Evolutionary conservation across 371 early-diverging fungal species (phyloP), one percentile per base, ranked within the genome.

Genomic region (Paraphysoderma sedebokerense): DNA sequence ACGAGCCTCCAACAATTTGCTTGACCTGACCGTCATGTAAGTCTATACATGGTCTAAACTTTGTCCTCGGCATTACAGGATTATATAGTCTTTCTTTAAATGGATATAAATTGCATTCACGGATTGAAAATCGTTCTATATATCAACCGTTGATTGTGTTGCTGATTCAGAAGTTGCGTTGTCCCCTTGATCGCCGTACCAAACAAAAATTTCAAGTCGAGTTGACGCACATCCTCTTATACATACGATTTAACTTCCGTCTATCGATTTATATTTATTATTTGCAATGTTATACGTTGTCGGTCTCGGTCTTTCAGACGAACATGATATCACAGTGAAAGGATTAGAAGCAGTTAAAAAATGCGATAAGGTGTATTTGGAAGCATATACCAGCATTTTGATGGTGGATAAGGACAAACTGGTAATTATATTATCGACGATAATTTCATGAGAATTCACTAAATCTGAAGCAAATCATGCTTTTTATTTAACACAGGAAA

Each of bases 301-400:
- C 49, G 99, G 98, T 6, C 77, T 95, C 31, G 99, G 99, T n/a
- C 77, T 99, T 40, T 77, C 87, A 44, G 92, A 96, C 64, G 95
- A 93, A 54, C 79, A 79, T 49, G 93, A 97, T 68, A 90, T 93
- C 50, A 92, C 91, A 5, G 79, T 97, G 50, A 88, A 87, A 59
- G 97, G 93, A 5, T 76, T 98, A 17, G 89, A 97, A 51, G 85
- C 92, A 17, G 79, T 97, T 52, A 77, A 80, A 61, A 61, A 71
- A 5, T 82, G 90, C 56, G 81, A 86, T 48, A 79, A 87, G 35
- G 74, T 98, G 33, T 98, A 96, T 66, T 77, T 98, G 37, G 99
- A 99, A 64, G 84, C 85, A n/a, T 99, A 99, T 76, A 99, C 99
- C 12, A 85, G 87, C 44, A 91, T 96, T 38, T 74, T 93, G 53